Evolutionary conservation across 768 basidiomycete species (phyloP), one percentile per base, ranked within the genome.

Genomic region (Boletus subcaerulescens): DNA sequence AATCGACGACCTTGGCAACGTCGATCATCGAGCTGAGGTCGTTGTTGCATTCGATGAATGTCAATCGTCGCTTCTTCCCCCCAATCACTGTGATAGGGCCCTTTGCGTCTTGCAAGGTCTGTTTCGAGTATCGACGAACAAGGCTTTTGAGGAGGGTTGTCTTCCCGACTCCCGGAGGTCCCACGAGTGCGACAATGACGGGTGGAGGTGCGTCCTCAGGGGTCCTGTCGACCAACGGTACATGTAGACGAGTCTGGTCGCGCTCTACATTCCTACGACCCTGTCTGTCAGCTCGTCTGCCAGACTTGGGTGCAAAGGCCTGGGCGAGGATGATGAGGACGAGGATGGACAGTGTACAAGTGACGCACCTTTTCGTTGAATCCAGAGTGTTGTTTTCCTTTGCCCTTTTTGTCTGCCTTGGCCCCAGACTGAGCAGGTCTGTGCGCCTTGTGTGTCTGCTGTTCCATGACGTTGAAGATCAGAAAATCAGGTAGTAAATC

Each of bases 21-120:
- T 99, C 97, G 60, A 98, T 91, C 96, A 98, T 98, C 48, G 93
- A 93, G 71, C 94, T 94, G 61, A 98, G 79, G 75, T 98, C 95
- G 68, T 93, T 98, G 64, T 94, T 94, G 75, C 94, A 98, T 72
- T 98, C 97, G 48, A 99, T 81, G 68, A 98, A 93, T 0, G 97
- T 98, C n/a, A 98, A 76, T 14, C 97, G 77, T 46, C 92, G 80
- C 63, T 86, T 92, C 77, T 98, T 98, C 40, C 96, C 95, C 47
- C 86, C 86, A 43, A 98, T 89, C 20, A 98, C 89, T 0, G 97
- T 99, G 47, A 98, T 85, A 5, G 97, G 97, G 0, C 97, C 97
- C 63, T 89, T 87, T 54, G 88, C 85, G 26, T 98, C 91, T 60
- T 83, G 86, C 24, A 98, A 73, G 0, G 90, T 92, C 73, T 97